Evolutionary conservation across 495 filamentous ascomycete species (phyloP), one percentile per base, ranked within the genome.

Genomic region (Penicillium lagena): DNA sequence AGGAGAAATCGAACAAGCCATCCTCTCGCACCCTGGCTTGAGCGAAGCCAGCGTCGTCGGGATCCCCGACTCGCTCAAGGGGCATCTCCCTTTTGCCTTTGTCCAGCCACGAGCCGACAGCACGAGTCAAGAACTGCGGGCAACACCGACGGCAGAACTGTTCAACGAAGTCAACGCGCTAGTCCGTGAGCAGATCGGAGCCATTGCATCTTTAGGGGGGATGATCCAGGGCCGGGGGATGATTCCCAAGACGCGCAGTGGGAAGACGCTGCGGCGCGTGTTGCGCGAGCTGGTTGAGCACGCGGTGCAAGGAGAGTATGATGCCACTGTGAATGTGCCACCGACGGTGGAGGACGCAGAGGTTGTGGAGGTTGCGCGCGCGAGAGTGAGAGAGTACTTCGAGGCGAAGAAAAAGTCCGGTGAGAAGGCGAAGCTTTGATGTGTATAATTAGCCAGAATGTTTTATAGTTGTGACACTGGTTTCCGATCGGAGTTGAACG

Each of bases 51-150:
- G 85, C 52, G 86, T 95, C 0, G 80, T 96, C 12, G 83, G 85
- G 15, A 83, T 95, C 42, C 91, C 91, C 0, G 90, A 96, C 52
- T 51, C 76, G 0, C 68, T 95, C 7, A 96, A 96, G 62, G 90
- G 90, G 36, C 87, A 91, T 54, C 76, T 95, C 7, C 90, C 90
- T 1, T 95, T 96, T 54, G 90, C 89, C 9, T 93, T 96, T 54
- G 71, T 95, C 43, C 81, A 82, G 0, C 72, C 79, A 0, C 59
- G 55, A 30, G 72, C 67, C 3, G 68, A 64, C 1, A 62, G 70
- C 14, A 45, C 70, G 2, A 66, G 78, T 53, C 13, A 42, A 15
- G n/a, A 33, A 22, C 35, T 67, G 0, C 64, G 78, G 15, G 65
- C 67, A 1, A 47, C 67, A 8, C 61, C 83, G 6, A 62, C 62